These are phyloP conservation scores for Laburnicola sp. DNA, from an alignment of 2,329 filamentous ascomycete genomes.

Conservation along the genomic window DNA sequence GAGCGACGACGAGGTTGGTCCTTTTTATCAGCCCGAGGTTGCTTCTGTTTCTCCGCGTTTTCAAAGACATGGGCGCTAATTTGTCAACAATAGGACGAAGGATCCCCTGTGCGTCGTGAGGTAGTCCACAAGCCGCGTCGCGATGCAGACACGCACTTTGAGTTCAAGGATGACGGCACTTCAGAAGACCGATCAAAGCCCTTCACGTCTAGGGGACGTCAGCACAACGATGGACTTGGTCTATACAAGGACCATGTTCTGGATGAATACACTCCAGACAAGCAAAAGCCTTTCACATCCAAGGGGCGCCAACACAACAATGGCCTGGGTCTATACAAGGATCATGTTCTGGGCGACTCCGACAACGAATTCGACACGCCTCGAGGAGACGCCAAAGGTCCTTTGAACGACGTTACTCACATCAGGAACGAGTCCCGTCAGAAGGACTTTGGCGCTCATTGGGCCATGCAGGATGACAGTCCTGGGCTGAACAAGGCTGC, in stretches of 20 bases:
- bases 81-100: slow-evolving; percentile 51
- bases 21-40: slow-evolving; percentile 21
- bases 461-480: slow-evolving; percentile 71
- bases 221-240: slow-evolving; percentile 67
- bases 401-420: slow-evolving; percentile 69
- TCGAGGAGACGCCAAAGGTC: slow-evolving; percentile 42
- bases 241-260: slow-evolving; percentile 80
- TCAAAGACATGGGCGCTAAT: slow-evolving; percentile 21
- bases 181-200: slow-evolving; percentile 53
- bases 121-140: slow-evolving; percentile 70
- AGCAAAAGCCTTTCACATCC: slow-evolving; percentile 33
- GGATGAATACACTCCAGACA: slow-evolving; percentile 24
- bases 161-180: slow-evolving; percentile 75
- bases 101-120: slow-evolving; percentile 62
- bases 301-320: slow-evolving; percentile 63
- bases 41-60: slow-evolving; percentile 7
- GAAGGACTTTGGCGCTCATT: slow-evolving; percentile 79
- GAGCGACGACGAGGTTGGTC: slow-evolving; percentile 66
- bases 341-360: slow-evolving; percentile 63
- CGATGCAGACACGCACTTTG: slow-evolving; percentile 81
- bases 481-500: slow-evolving; percentile 47
- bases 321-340: slow-evolving; percentile 73
- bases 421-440: slow-evolving; percentile 72
- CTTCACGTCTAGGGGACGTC: slow-evolving; percentile 49
- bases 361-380: slow-evolving; percentile 53